These are phyloP conservation scores for Epichloe bromicola DNA, from an alignment of 2,329 filamentous ascomycete genomes.

Conservation along the genomic window DNA sequence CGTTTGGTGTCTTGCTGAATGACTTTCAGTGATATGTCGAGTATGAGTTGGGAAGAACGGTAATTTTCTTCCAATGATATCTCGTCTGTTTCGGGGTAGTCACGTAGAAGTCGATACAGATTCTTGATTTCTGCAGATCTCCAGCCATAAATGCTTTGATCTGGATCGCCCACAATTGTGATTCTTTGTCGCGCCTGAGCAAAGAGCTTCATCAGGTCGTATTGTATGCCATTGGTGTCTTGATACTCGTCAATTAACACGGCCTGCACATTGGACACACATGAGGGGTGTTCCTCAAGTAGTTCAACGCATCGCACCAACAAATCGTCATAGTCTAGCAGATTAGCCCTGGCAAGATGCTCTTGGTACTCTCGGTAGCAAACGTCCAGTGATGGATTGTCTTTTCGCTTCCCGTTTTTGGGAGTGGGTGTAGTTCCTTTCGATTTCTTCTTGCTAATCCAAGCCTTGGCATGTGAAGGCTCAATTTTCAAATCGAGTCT, in stretches of 20 bases:
- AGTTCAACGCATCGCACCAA: conserved; percentile 73
- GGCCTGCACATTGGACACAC: conserved; percentile 78
- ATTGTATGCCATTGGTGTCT: conserved; percentile 91
- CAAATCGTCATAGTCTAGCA: conserved; percentile 91
- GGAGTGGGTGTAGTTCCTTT: conserved; percentile 36
- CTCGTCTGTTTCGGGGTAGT: conserved; percentile 67
- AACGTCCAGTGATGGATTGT: conserved; percentile 48
- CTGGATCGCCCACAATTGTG: conserved; percentile 90
- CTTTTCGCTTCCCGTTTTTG: conserved; percentile 24
- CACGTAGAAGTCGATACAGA: conserved; percentile 60
- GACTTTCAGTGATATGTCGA: conserved; percentile 66
- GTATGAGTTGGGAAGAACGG: conserved; percentile 74
- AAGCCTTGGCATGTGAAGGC: conserved; percentile 52
- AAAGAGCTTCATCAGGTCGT: conserved; percentile 83
- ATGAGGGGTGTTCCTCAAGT: conserved; percentile 57
- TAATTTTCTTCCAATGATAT: conserved; percentile 91
- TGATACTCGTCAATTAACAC: conserved; percentile 97
- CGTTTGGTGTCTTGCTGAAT: conserved; percentile 81
- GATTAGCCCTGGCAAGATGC: conserved; percentile 59
- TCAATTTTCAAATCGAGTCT: conserved; percentile 56
- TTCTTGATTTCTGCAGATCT: conserved; percentile 88
- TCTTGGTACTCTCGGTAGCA: conserved; percentile 67
- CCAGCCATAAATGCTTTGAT: conserved; percentile 97
- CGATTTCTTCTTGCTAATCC: conserved; percentile 60
- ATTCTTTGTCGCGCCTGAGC: conserved; percentile 62